Evolutionary conservation across 306 rosid species (phyloP).

Genomic region (Arachis stenosperma): DNA sequence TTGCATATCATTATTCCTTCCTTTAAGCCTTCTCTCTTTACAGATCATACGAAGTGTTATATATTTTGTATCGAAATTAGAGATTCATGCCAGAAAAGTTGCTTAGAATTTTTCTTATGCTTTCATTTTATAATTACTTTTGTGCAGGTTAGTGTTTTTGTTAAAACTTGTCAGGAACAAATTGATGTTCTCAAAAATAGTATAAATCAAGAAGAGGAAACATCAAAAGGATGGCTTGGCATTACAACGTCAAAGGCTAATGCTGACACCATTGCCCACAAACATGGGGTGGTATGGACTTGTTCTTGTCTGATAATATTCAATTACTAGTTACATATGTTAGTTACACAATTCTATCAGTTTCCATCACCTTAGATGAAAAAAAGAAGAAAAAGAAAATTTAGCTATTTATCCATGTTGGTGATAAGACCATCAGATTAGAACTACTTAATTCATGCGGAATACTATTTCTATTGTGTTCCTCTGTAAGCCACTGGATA

Average conservation of each 20-base stretch:
- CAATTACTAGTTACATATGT: slow-evolving; percentile 3
- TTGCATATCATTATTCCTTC: neutral
- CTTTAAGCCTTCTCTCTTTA: slow-evolving; percentile 15
- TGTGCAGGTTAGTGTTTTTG: slow-evolving; percentile 84
- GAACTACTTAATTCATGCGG: slow-evolving; percentile 11
- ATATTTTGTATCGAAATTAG: slow-evolving; percentile 32
- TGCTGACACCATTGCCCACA: slow-evolving; percentile 88
- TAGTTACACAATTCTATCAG: neutral
- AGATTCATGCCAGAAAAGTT: slow-evolving; percentile 29
- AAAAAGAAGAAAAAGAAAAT: neutral
- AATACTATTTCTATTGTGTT: neutral
- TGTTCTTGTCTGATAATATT: slow-evolving; percentile 19
- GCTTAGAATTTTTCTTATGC: slow-evolving; percentile 13
- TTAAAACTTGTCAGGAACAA: slow-evolving; percentile 93
- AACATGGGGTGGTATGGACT: slow-evolving; percentile 96
- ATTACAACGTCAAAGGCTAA: slow-evolving; percentile 60
- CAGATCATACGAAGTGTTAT: neutral
- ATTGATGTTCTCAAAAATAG: slow-evolving; percentile 83
- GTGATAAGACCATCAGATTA: slow-evolving; percentile 13
- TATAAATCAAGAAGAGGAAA: slow-evolving; percentile 68
- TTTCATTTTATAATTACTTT: slow-evolving; percentile 30
- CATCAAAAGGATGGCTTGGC: slow-evolving; percentile 90
- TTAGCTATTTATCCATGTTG: slow-evolving; percentile 14
- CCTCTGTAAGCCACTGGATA: neutral
- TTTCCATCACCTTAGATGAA: neutral